Percentiles rank a stretch among this genome's conserved stretches.
Conservation (phyloP, 169 alveolate genomes). For the Plasmodium blacklocki region DNA sequence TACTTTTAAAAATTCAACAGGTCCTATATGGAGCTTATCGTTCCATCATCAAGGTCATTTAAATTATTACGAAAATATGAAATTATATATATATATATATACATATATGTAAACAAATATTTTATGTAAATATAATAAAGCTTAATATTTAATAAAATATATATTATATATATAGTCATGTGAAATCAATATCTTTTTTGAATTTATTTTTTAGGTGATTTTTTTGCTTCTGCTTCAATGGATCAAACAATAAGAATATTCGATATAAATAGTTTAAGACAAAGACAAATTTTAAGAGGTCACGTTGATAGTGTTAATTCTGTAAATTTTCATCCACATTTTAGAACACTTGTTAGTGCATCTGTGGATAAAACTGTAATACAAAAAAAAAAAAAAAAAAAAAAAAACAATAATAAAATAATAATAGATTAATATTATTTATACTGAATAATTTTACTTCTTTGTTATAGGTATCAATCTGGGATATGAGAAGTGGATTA, state of each 20-base stretch:
- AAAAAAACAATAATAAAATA: neutral
- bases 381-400: conserved; percentile 10
- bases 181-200: conserved; percentile 8
- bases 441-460: neutral
- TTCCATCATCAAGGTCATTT: conserved; percentile 65
- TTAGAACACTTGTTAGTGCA: conserved; percentile 68
- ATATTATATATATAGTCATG: conserved; percentile 12
- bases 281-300: conserved; percentile 76
- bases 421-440: too few species aligned
- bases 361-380: conserved; percentile 75
- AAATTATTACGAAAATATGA: conserved; percentile 31
- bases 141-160: conserved; percentile 12
- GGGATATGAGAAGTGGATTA: conserved; percentile 77
- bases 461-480: conserved; percentile 62
- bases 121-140: conserved; percentile 12
- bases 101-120: conserved; percentile 2
- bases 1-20: conserved; percentile 68
- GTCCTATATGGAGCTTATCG: conserved; percentile 75
- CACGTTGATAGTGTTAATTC: conserved; percentile 75
- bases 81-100: conserved; percentile 4
- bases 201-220: conserved; percentile 44
- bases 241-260: conserved; percentile 76
- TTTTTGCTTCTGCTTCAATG: conserved; percentile 76
- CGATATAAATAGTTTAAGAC: conserved; percentile 71
- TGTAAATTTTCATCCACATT: conserved; percentile 66